These are phyloP conservation scores for Opeltia flavorubescens DNA, from an alignment of 495 filamentous ascomycete species.

Conservation along the genomic window DNA sequence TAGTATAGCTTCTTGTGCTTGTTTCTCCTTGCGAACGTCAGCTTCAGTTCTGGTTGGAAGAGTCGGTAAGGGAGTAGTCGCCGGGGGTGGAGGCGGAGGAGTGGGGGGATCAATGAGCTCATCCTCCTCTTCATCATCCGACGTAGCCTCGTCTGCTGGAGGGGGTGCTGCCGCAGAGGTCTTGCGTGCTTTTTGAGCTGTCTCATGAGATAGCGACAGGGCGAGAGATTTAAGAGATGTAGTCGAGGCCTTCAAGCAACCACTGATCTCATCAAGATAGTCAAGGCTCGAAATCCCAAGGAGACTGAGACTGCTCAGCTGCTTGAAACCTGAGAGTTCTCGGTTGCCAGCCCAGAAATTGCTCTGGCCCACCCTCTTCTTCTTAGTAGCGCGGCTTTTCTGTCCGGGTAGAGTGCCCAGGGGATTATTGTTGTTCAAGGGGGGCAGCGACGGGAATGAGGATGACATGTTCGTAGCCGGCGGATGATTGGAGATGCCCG, in stretches of 20 bases:
- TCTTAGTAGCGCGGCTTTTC: slow-evolving; percentile 4
- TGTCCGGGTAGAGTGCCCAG: background rate
- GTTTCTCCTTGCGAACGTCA: slow-evolving; percentile 30
- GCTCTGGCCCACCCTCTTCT: slow-evolving; percentile 7
- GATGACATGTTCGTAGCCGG: slow-evolving; percentile 5
- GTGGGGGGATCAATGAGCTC: slow-evolving; percentile 8
- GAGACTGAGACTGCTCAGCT: slow-evolving; percentile 36
- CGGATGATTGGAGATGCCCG: slow-evolving; percentile 4
- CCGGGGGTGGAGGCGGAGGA: slow-evolving; percentile 6
- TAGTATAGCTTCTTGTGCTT: slow-evolving; percentile 39
- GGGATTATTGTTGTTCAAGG: background rate
- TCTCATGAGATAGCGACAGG: slow-evolving; percentile 40
- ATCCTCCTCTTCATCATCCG: slow-evolving; percentile 35
- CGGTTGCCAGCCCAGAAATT: slow-evolving; percentile 19
- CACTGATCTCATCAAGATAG: slow-evolving; percentile 36
- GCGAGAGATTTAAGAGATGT: slow-evolving; percentile 36
- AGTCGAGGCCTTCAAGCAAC: slow-evolving; percentile 36
- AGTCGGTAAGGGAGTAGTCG: background rate
- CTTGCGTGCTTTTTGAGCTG: slow-evolving; percentile 37
- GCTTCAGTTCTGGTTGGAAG: slow-evolving; percentile 13
- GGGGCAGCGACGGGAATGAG: slow-evolving; percentile 3
- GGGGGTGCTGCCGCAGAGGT: slow-evolving; percentile 20
- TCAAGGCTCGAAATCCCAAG: slow-evolving; percentile 45
- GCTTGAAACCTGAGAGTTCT: slow-evolving; percentile 41
- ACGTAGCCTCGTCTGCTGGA: slow-evolving; percentile 27